These are phyloP conservation scores for Phytopythium kandeliae DNA, from an alignment of 352 stramenopile genomes.

Conservation along the genomic window DNA sequence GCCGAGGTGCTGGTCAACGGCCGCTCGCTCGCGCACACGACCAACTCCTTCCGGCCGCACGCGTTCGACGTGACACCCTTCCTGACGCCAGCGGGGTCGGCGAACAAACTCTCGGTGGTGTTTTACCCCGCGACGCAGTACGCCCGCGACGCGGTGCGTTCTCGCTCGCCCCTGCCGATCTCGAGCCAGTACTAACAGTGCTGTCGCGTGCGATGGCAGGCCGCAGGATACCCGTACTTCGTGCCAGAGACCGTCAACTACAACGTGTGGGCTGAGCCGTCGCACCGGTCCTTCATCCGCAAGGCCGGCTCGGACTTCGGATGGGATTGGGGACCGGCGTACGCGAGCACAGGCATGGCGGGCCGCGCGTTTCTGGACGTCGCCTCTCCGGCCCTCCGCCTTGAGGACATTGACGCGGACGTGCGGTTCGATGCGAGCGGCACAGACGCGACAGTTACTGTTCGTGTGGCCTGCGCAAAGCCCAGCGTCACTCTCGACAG, in stretches of 20 bases:
- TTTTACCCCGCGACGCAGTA: constrained; percentile 59
- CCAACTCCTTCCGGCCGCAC: constrained; percentile 68
- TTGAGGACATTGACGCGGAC: constrained; percentile 36
- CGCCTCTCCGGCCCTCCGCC: constrained; percentile 7
- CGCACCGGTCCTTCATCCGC: constrained; percentile 72
- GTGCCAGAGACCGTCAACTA: constrained; percentile 70
- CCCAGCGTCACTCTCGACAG: constrained; percentile 19
- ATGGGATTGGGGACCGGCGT: constrained; percentile 85
- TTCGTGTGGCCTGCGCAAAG: constrained; percentile 30
- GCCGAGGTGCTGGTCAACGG: constrained; percentile 66
- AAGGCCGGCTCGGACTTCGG: constrained; percentile 85
- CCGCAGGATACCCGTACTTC: constrained; percentile 62
- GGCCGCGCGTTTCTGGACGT: constrained; percentile 45
- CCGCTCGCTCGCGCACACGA: constrained; percentile 31
- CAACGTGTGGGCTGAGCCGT: constrained; percentile 77
- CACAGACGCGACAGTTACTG: constrained; percentile 31
- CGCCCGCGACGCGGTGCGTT: constrained; percentile 27
- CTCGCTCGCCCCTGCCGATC: not conserved
- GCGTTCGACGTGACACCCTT: constrained; percentile 25
- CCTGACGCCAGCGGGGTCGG: constrained; percentile 9
- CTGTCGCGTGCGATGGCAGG: constrained; percentile 18
- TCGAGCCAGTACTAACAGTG: not conserved
- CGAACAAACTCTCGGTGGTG: constrained; percentile 49
- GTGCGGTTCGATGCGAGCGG: constrained; percentile 27
- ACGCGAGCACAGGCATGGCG: constrained; percentile 54